These are phyloP conservation scores for Psilocybe tampanensis DNA, from an alignment of 768 basidiomycete species.

Conservation along the genomic window DNA sequence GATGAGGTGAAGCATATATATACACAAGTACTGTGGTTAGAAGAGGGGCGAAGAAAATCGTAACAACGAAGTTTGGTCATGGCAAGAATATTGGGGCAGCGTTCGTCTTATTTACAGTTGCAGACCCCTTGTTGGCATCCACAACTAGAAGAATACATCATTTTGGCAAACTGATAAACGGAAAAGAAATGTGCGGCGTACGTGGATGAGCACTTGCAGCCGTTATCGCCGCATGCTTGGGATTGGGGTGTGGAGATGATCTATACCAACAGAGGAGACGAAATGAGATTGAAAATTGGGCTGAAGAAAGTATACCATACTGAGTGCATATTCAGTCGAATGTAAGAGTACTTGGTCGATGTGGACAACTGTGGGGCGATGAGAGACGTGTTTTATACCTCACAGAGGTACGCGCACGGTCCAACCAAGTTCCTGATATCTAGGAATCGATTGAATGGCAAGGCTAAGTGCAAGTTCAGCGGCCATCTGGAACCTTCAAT, in stretches of 20 bases:
- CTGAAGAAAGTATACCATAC: slow-evolving; percentile 8
- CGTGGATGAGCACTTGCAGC: slow-evolving; percentile 27
- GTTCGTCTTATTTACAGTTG: no score
- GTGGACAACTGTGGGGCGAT: background rate
- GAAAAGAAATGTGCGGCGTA: slow-evolving; percentile 10
- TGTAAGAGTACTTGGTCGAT: background rate
- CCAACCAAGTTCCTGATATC: background rate
- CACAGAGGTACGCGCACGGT: background rate
- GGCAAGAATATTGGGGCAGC: no score
- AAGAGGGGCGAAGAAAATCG: no score
- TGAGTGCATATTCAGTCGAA: slow-evolving; percentile 7
- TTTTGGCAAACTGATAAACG: background rate
- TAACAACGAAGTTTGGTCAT: no score
- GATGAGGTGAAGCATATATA: no score
- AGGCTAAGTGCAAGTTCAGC: background rate
- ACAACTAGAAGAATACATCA: slow-evolving; percentile 7
- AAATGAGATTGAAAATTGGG: background rate
- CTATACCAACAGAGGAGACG: background rate
- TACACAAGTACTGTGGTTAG: no score
- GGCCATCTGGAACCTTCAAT: background rate
- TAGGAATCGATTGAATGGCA: background rate
- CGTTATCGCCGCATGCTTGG: slow-evolving; percentile 27
- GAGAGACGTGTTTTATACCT: no score
- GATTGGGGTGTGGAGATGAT: slow-evolving; percentile 22
- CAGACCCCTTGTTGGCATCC: slow-evolving; percentile 1